Conservation (phyloP, 352 stramenopile species). For the Globisporangium carolinianum region DNA sequence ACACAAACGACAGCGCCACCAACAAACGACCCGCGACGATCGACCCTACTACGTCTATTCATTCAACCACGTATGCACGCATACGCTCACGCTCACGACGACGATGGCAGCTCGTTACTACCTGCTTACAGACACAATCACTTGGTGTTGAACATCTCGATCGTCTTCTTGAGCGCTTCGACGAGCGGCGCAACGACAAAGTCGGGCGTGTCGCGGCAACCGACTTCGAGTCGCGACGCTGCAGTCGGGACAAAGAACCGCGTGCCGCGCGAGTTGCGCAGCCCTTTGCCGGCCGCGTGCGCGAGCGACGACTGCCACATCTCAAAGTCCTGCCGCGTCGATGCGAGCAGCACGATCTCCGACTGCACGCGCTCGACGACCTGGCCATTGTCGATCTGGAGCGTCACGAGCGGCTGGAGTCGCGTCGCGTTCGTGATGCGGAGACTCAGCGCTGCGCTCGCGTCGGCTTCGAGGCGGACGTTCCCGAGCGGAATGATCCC, state of each 20-base stretch:
- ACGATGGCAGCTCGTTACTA: no score
- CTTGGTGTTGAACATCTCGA: slow-evolving; percentile 84
- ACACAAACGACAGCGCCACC: no score
- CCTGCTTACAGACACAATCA: background rate
- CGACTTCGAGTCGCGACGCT: slow-evolving; percentile 75
- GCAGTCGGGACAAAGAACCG: slow-evolving; percentile 81
- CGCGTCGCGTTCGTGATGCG: slow-evolving; percentile 63
- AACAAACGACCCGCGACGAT: no score
- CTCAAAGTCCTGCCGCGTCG: slow-evolving; percentile 69
- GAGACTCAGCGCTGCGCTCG: slow-evolving; percentile 39
- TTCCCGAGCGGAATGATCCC: slow-evolving; percentile 82
- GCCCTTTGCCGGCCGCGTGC: slow-evolving; percentile 69
- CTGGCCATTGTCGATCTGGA: slow-evolving; percentile 80
- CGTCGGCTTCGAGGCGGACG: slow-evolving; percentile 64
- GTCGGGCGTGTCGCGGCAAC: slow-evolving; percentile 67
- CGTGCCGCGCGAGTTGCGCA: slow-evolving; percentile 74
- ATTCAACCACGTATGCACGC: no score
- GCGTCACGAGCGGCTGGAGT: slow-evolving; percentile 56
- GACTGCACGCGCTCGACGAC: slow-evolving; percentile 72
- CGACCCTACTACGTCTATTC: no score
- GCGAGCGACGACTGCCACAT: slow-evolving; percentile 87
- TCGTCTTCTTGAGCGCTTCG: slow-evolving; percentile 69
- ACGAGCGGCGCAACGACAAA: slow-evolving; percentile 69
- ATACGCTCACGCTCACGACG: no score
- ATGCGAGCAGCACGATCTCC: slow-evolving; percentile 70